Base-by-base conservation (phyloP, 495 filamentous ascomycete species). In the Aspergillus sclerotiicarbonarius region DNA sequence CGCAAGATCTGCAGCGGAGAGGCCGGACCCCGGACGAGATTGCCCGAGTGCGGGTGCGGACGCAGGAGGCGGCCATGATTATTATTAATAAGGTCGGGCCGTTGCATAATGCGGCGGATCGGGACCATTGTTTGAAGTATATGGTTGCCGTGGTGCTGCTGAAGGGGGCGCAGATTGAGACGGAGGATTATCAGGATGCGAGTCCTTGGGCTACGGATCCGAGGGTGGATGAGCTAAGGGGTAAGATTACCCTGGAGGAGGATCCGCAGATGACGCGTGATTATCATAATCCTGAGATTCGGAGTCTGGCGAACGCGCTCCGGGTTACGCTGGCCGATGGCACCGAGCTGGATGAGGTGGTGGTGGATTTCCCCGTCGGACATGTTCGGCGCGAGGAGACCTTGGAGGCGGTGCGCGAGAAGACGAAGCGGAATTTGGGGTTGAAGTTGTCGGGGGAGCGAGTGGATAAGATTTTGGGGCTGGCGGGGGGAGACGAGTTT, bases 351-450 rank as follows among this genome's bases (percentile, higher is more conserved):
- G 80, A 86, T 8, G 90, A 96, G 70, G 83, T 92, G 46, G 80
- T 89, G 9, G 82, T 96, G 16, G 89, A 95, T 70, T 91, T 88
- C 49, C 91, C 91, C 4, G 77, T 93, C 37, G 91, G 91, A 49
- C 90, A 94, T 77, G 83, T 80, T 54, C 76, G 87, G 58, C 78
- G 89, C 55, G 81, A 87, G 52, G 87, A 90, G 74, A 91, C 91
- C 51, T 87, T 90, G 70, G 13, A 2, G 33, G 33, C 8, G 33
- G 33, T 35, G 33, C 13, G 8, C 3, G 33, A 9, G 9, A 35
- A 35, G 33, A 13, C 33, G 3, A 13, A 9, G 33, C 3, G 33
- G 33, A 35, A 35, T 35, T 13, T 35, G 33, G 33, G 33, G 33
- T 13, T 35, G 9, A 35, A 13, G 33, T 35, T 35, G 33, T 9